Conservation (phyloP, 2,329 filamentous ascomycete species). For the Colletotrichum gigasporum region DNA sequence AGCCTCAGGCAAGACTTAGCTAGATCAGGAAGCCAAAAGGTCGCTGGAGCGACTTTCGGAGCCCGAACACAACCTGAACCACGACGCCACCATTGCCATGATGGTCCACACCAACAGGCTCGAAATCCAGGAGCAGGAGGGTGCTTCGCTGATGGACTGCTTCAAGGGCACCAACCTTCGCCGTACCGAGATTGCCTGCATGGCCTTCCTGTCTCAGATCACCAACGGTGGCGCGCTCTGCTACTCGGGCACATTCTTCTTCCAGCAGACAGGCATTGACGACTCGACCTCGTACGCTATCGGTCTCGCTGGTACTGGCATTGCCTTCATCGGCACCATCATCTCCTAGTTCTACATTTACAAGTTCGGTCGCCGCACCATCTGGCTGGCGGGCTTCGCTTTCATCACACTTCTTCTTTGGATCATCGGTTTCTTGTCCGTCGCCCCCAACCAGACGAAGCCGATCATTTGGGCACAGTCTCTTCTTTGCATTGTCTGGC, state of each 20-base stretch:
- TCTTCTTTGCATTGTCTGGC: constrained; percentile 53
- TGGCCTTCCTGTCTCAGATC: constrained; percentile 53
- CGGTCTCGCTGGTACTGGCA: constrained; percentile 50
- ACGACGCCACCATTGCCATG: constrained; percentile 48
- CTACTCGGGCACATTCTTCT: constrained; percentile 57
- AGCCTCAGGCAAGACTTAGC: no score
- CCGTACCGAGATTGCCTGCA: constrained; percentile 55
- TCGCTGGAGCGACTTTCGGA: constrained; percentile 44
- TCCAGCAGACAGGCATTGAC: constrained; percentile 53
- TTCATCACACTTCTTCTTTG: constrained; percentile 50
- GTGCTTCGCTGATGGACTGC: constrained; percentile 53
- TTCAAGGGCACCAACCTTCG: constrained; percentile 58
- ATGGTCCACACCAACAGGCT: constrained; percentile 57
- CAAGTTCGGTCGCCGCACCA: constrained; percentile 51
- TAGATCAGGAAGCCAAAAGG: constrained; percentile 42
- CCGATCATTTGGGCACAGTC: constrained; percentile 51
- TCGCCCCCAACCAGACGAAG: constrained; percentile 45
- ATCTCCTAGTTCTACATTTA: constrained; percentile 55
- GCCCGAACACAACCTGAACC: constrained; percentile 42
- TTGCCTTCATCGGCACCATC: constrained; percentile 53
- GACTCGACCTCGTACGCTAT: constrained; percentile 50
- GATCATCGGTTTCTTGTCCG: constrained; percentile 52
- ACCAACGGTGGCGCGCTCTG: constrained; percentile 50
- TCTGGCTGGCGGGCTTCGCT: constrained; percentile 51
- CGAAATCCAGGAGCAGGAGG: constrained; percentile 50